Percentiles rank a stretch among this genome's conserved stretches.
Conservation (phyloP, 805 yeast genomes). For the Nakazawaea peltata region DNA sequence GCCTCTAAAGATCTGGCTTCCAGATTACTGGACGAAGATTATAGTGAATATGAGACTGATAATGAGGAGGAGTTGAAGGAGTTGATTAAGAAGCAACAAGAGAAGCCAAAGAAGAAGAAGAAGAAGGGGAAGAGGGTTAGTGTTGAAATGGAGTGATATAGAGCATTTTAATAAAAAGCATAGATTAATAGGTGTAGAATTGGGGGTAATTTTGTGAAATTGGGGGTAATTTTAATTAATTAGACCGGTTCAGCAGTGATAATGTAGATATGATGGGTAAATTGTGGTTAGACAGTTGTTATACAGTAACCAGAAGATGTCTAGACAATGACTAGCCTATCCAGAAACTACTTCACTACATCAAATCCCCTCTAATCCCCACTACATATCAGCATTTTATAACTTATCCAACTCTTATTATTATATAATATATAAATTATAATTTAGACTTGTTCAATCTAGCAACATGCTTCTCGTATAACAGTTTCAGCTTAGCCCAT, state of each 20-base stretch:
- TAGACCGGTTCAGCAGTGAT: too few relatives aligned
- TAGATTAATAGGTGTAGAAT: background rate
- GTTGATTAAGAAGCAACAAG: slow-evolving; percentile 42
- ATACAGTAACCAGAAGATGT: too few relatives aligned
- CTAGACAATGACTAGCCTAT: too few relatives aligned
- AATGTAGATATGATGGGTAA: too few relatives aligned
- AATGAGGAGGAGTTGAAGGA: slow-evolving; percentile 39
- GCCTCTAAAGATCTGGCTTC: slow-evolving; percentile 49
- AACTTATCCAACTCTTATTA: too few relatives aligned
- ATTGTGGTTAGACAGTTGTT: too few relatives aligned
- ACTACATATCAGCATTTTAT: too few relatives aligned
- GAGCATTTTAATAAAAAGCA: background rate
- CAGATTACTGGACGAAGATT: slow-evolving; percentile 24
- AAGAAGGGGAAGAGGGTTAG: slow-evolving; percentile 31
- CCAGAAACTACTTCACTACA: too few relatives aligned
- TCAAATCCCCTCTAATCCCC: too few relatives aligned
- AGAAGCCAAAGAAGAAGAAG: slow-evolving; percentile 36
- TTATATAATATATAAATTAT: too few relatives aligned
- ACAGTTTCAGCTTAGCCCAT: slow-evolving; percentile 82
- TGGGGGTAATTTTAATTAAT: too few relatives aligned
- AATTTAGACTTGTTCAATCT: slow-evolving; percentile 48
- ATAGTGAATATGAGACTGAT: slow-evolving; percentile 67
- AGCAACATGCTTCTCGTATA: slow-evolving; percentile 79
- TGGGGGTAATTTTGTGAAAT: too few relatives aligned
- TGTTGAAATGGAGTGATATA: slow-evolving; percentile 52